A percentile compares a stretch with the other conserved stretches of the same genome.
Evolutionary conservation across 306 rosid genomes (phyloP).

Genomic region (Casuarina equisetifolia): DNA sequence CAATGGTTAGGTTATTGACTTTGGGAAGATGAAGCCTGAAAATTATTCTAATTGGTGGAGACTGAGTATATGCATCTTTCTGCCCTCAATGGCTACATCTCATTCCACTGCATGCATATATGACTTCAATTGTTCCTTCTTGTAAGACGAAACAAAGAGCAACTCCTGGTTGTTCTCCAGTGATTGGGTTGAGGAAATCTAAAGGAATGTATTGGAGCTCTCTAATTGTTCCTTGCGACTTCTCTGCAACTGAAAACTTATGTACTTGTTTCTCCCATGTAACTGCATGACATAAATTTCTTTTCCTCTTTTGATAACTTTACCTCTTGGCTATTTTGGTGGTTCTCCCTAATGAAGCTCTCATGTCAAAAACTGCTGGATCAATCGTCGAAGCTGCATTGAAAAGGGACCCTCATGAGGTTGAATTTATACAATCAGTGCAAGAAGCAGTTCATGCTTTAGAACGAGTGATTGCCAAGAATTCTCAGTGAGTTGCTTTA

Average conservation of each 20-base stretch:
- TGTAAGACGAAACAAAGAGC: not conserved
- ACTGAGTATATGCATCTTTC: not conserved
- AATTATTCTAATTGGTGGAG: not conserved
- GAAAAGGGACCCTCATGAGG: conserved; percentile 93
- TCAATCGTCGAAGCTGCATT: conserved; percentile 89
- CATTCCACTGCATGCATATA: not conserved
- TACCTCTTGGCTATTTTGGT: conserved; percentile 36
- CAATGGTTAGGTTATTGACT: not conserved
- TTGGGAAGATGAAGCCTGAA: not conserved
- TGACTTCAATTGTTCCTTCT: not conserved
- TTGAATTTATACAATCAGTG: conserved; percentile 82
- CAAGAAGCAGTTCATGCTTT: conserved; percentile 89
- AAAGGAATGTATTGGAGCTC: conserved; percentile 1
- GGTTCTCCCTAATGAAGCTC: conserved; percentile 59
- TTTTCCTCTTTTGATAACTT: conserved; percentile 21
- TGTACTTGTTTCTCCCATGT: conserved; percentile 3
- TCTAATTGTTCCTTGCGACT: conserved; percentile 15
- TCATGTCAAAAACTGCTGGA: conserved; percentile 92
- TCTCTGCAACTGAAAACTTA: conserved; percentile 13
- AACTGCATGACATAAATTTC: conserved; percentile 1
- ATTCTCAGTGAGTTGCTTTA: conserved; percentile 72
- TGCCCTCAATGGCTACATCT: not conserved
- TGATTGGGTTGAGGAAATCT: conserved; percentile 7
- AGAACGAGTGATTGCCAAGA: conserved; percentile 93
- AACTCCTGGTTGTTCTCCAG: conserved; percentile 14